Evolutionary conservation across 495 filamentous ascomycete genomes (phyloP), one percentile per base, ranked within the genome.

Genomic region (Hypoxylon fragiforme): DNA sequence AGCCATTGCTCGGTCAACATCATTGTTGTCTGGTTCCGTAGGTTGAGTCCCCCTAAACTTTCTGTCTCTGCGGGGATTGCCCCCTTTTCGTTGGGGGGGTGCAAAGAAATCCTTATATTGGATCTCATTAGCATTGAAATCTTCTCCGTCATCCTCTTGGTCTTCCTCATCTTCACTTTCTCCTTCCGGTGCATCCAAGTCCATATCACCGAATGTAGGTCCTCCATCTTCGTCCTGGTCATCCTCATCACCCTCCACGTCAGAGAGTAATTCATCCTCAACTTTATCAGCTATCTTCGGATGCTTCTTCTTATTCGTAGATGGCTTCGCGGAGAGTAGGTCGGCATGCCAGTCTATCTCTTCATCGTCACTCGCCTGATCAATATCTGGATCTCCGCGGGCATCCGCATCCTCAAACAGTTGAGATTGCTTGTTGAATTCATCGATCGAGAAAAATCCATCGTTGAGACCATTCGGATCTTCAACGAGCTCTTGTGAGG

Each of bases 401-500:
- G 77, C 77, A 73, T 97, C 94, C 67, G 88, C 85, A 59, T 87
- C 83, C 67, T 97, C 95, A 24, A 95, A 80, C 50, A 85, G 81
- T 61, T 95, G 88, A 3, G 90, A 87, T 63, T 95, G 88, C 61
- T 85, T 90, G 78, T 98, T 98, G 80, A 98, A 98, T 43, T 96
- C 85, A 53, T 97, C 91, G 54, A 98, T 95, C 1, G 90, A 96
- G 73, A 98, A 98, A 73, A 98, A 98, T 3, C 91, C 94, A 64
- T 98, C 94, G 66, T 98, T 98, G 67, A 90, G 71, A 19, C 82
- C 79, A 54, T 77, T 65, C 26, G 78, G 74, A 42, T 81, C 79
- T 44, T 80, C 73, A 12, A 78, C 70, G 19, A 76, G 63, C 2
- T 69, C 67, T 16, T 73, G 59, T 1, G 54, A 46, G 3, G 59